Conservation (phyloP, 306 rosid genomes). For the Sicyos edulis region DNA sequence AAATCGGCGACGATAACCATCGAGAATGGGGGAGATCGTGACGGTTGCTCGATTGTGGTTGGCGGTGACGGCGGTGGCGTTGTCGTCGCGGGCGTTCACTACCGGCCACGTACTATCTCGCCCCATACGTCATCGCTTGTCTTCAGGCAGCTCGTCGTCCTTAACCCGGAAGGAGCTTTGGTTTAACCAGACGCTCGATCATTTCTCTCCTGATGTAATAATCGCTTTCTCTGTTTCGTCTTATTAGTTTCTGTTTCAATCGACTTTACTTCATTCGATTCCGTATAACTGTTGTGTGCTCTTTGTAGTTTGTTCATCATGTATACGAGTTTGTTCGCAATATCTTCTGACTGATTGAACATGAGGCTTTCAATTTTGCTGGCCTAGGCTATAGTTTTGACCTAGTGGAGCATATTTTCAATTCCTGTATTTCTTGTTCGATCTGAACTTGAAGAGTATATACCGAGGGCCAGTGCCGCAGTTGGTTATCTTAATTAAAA, state of each 20-base stretch:
- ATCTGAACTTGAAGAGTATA: not conserved
- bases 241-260: not conserved
- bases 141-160: conserved; percentile 31
- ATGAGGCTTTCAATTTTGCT: not conserved
- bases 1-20: not conserved
- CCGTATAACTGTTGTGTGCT: not conserved
- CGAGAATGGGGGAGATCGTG: conserved; percentile 22
- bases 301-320: not conserved
- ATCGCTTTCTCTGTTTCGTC: conserved; percentile 7
- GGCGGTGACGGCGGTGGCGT: conserved; percentile 24
- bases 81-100: conserved; percentile 25
- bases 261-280: not conserved
- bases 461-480: no score
- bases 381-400: not conserved
- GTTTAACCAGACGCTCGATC: conserved; percentile 78
- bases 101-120: conserved; percentile 39
- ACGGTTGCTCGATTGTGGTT: conserved; percentile 24
- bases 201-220: conserved; percentile 67
- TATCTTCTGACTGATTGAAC: not conserved
- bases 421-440: not conserved
- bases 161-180: conserved; percentile 50
- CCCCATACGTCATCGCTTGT: conserved; percentile 29
- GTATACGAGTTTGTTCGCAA: not conserved
- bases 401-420: not conserved
- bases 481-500: no score